phyloP scores from a whole-genome alignment of 1,284 basidiomycete species.

The Malassezia sp. region DNA sequence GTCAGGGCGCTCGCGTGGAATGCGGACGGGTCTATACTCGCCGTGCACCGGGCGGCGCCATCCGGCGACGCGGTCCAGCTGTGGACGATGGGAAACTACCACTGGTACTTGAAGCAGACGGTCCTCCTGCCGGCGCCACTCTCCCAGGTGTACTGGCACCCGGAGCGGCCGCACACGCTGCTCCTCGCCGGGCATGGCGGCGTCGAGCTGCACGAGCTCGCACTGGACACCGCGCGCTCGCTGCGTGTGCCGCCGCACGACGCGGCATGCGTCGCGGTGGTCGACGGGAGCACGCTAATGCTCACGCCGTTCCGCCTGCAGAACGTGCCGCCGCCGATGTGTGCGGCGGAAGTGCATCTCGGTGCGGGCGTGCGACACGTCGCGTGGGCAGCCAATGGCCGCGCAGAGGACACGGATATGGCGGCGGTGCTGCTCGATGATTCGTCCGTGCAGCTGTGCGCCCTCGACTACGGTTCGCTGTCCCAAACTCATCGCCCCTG shows the following conservation, averaged over 20 bases:
- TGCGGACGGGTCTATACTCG: slow-evolving; percentile 71
- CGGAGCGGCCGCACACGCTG: slow-evolving; percentile 63
- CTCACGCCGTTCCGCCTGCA: slow-evolving; percentile 85
- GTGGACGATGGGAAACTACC: slow-evolving; percentile 90
- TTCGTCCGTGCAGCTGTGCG: slow-evolving; percentile 57
- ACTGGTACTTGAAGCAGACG: slow-evolving; percentile 58
- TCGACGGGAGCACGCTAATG: slow-evolving; percentile 75
- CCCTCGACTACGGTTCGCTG: slow-evolving; percentile 28
- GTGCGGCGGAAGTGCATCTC: slow-evolving; percentile 34
- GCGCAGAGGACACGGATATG: slow-evolving; percentile 49
- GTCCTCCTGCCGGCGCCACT: too few relatives aligned
- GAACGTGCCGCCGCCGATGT: slow-evolving; percentile 93
- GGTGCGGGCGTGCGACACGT: slow-evolving; percentile 24
- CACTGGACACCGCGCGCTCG: slow-evolving; percentile 66
- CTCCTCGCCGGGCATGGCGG: slow-evolving; percentile 53
- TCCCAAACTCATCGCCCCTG: background rate
- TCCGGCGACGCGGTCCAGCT: slow-evolving; percentile 57
- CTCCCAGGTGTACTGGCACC: slow-evolving; percentile 71
- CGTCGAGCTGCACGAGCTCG: slow-evolving; percentile 57
- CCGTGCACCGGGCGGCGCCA: slow-evolving; percentile 48
- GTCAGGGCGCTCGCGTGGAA: slow-evolving; percentile 77
- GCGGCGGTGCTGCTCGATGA: slow-evolving; percentile 57
- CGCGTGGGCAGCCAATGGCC: slow-evolving; percentile 49
- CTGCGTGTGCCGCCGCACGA: slow-evolving; percentile 58
- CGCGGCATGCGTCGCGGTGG: slow-evolving; percentile 73